Evolutionary conservation across 2,329 filamentous ascomycete genomes (phyloP), one percentile per base, ranked within the genome.

Genomic region (Dendrostoma leiphaemia): DNA sequence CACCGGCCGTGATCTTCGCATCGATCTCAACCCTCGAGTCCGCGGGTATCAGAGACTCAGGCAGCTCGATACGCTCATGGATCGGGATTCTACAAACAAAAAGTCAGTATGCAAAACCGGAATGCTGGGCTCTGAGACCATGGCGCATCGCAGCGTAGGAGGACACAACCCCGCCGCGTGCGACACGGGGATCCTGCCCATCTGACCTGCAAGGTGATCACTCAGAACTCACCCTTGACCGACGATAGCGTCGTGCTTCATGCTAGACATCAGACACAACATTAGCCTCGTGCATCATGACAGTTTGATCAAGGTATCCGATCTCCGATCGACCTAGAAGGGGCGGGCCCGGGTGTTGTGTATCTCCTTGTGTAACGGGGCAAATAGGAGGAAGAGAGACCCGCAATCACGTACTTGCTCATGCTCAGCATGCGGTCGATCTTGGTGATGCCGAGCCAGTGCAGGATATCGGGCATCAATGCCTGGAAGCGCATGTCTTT

Each of bases 21-120:
- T 97, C 94, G 66, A 97, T 99, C 72, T 99, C 94, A n/a, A 97
- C 94, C 61, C 93, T 81, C 50, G 91, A 96, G 72, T 97, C 94
- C 59, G 87, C 90, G 12, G 94, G 94, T 64, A 97, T 97, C 82
- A 94, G 85, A 29, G 94, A 89, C 61, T 96, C 91, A 4, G 93
- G 94, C 60, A 97, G 90, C 57, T 95, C 91, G 45, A 97, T 86
- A 57, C 92, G 83, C 74, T 97, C 91, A 64, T 88, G 81, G 63
- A 97, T 97, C 28, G 91, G 90, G 62, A 92, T 92, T 53, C 83
- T 86, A 21, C 26, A 40, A 23, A 40, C 40, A 15, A 52, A n/a
- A 57, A 35, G 53, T 65, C 56, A 65, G 61, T 41, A 50, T 17
- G 28, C 15, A 34, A 51, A 41, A 48, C 40, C 40, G 28, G 28